phyloP scores from a whole-genome alignment of 2,329 filamentous ascomycete species.

The Lecanicillium sp. region DNA sequence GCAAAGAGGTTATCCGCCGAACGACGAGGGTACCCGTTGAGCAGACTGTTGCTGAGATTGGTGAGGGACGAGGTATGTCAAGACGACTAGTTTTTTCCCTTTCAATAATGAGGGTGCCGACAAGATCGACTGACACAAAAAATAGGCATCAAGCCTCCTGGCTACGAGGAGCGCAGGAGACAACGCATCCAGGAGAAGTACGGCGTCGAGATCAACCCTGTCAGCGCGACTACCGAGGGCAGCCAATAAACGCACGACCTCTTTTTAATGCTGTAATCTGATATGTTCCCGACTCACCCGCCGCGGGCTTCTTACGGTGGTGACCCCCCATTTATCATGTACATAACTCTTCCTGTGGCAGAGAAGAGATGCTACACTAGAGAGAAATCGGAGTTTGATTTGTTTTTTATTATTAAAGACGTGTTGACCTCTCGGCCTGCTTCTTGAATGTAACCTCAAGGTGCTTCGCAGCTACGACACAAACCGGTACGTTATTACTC shows the following conservation, averaged over 20 bases:
- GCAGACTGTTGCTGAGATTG: conserved; percentile 73
- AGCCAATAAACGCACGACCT: conserved; percentile 24
- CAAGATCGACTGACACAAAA: conserved; percentile 10
- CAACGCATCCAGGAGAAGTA: conserved; percentile 81
- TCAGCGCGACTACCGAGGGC: conserved; percentile 42
- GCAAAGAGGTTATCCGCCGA: conserved; percentile 67
- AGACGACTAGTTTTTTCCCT: conserved; percentile 2
- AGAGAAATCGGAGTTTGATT: conserved; percentile 30
- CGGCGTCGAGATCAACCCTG: conserved; percentile 72
- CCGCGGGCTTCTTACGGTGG: conserved; percentile 9
- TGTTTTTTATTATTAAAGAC: conserved; percentile 20
- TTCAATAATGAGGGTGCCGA: no score
- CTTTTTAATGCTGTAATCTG: conserved; percentile 5
- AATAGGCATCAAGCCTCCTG: conserved; percentile 69
- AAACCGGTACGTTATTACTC: conserved; percentile 12
- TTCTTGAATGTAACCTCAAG: conserved; percentile 15
- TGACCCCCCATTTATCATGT: conserved; percentile 14
- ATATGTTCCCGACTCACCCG: conserved; percentile 4
- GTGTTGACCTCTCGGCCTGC: no score
- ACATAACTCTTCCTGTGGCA: conserved; percentile 28
- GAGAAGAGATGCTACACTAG: conserved; percentile 29
- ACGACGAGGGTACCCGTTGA: conserved; percentile 67
- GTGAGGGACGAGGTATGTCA: conserved; percentile 74
- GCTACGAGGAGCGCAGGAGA: conserved; percentile 77
- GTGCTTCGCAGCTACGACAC: background rate